Conservation (phyloP, 208 protist species). For the Angomonas ambiguus region DNA sequence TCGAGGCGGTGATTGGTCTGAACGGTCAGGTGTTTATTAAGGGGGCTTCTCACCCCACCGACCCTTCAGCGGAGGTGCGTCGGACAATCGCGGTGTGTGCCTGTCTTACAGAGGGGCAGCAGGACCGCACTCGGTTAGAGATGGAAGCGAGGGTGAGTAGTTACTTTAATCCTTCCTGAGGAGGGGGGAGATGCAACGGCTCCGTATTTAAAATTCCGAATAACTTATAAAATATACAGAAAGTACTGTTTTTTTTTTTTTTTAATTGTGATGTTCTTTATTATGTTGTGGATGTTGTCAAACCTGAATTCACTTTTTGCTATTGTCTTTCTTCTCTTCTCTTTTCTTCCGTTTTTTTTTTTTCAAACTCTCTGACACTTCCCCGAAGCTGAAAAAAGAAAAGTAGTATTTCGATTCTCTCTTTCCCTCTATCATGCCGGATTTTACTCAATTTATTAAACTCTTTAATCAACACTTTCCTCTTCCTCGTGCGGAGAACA, state of each 20-base stretch:
- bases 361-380: not conserved
- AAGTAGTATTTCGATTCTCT: not conserved
- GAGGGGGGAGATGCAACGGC: too few species aligned
- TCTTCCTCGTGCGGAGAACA: constrained; percentile 49
- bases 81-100: constrained; percentile 68
- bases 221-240: too few species aligned
- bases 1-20: constrained; percentile 67
- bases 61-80: constrained; percentile 36
- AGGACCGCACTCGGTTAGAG: constrained; percentile 55
- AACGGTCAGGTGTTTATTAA: constrained; percentile 85
- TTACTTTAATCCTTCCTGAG: constrained; percentile 44
- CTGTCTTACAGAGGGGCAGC: constrained; percentile 72
- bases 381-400: not conserved
- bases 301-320: too few species aligned
- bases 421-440: constrained; percentile 34
- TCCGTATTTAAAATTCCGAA: too few species aligned
- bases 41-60: constrained; percentile 37
- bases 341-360: not conserved
- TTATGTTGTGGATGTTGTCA: too few species aligned
- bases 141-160: constrained; percentile 63
- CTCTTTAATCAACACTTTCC: constrained; percentile 67
- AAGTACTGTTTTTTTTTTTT: not conserved
- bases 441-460: constrained; percentile 78
- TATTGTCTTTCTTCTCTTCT: not conserved
- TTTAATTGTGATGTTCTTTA: not conserved